Conservation (phyloP, 2,329 filamentous ascomycete species). For the Ilyonectria sp. region DNA sequence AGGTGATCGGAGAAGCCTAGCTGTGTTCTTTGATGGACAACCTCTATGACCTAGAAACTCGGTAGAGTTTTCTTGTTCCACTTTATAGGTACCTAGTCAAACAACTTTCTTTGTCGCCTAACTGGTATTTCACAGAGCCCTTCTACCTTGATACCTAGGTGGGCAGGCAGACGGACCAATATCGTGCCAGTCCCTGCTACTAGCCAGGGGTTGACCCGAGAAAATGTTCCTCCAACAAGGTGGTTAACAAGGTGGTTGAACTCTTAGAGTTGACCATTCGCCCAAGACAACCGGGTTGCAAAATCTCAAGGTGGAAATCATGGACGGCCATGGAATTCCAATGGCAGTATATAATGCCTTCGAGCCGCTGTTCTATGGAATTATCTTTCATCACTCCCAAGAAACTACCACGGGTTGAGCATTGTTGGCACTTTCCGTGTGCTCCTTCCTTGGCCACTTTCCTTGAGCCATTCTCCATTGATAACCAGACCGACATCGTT, state of each 20-base stretch:
- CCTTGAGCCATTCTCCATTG: not conserved
- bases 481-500: not conserved
- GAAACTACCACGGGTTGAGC: not conserved
- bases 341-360: not conserved
- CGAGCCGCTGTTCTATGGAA: too few relatives aligned
- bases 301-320: not conserved
- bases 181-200: too few relatives aligned
- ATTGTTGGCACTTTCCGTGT: not conserved
- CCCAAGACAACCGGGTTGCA: not conserved
- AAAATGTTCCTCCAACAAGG: not conserved
- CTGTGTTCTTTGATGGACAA: not conserved
- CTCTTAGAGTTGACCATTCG: not conserved
- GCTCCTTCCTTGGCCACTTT: not conserved
- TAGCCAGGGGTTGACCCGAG: too few relatives aligned
- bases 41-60: not conserved
- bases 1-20: conserved; percentile 46
- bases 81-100: not conserved
- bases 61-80: not conserved
- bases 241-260: not conserved
- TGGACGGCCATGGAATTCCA: not conserved
- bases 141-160: not conserved
- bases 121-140: too few relatives aligned
- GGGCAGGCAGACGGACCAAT: too few relatives aligned
- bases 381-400: too few relatives aligned
- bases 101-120: not conserved